These are phyloP conservation scores for Aspergillus heteromorphus DNA, from an alignment of 495 filamentous ascomycete species.

Conservation along the genomic window DNA sequence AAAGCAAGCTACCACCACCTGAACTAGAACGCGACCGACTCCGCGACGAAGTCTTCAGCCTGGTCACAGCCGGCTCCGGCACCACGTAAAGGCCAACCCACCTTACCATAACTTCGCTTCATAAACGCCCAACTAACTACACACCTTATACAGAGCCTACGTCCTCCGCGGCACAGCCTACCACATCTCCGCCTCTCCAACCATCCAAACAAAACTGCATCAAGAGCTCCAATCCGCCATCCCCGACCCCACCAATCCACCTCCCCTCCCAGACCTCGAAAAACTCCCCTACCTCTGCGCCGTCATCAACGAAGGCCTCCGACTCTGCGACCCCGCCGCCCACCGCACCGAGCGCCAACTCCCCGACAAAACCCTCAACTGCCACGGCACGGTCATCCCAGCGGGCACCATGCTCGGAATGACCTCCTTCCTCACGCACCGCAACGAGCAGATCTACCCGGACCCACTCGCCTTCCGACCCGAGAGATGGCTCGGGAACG, in stretches of 20 bases:
- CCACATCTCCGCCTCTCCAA: slow-evolving; percentile 1
- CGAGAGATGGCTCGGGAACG: neutral
- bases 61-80: slow-evolving; percentile 5
- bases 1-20: slow-evolving; percentile 3
- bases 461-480: neutral
- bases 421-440: neutral
- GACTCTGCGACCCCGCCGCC: slow-evolving; percentile 1
- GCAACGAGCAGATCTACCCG: neutral
- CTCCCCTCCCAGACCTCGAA: neutral
- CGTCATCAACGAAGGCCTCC: slow-evolving; percentile 1
- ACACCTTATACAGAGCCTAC: too few species aligned
- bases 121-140: too few species aligned
- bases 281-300: neutral
- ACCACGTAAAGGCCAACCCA: slow-evolving; percentile 6
- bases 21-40: slow-evolving; percentile 3
- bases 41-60: slow-evolving; percentile 8
- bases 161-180: slow-evolving; percentile 1
- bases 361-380: neutral
- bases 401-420: neutral
- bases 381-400: neutral
- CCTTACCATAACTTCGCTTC: too few species aligned
- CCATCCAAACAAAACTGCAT: neutral
- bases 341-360: neutral
- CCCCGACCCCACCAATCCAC: neutral
- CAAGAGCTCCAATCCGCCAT: slow-evolving; percentile 1